Conservation (phyloP, 805 yeast genomes). For the Metschnikowia aberdeeniae region DNA sequence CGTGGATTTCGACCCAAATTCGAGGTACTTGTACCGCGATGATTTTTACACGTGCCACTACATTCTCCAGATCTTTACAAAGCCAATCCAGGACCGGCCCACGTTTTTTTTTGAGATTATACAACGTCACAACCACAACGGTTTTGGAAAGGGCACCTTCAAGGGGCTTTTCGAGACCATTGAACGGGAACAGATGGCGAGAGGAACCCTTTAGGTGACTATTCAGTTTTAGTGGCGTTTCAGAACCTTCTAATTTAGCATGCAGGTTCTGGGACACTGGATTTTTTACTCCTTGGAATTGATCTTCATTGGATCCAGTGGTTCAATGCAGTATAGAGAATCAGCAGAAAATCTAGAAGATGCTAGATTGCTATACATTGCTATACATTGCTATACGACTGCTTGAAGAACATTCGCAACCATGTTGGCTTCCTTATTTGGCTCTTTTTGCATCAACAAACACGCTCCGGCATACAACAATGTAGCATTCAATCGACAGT, state of each 20-base stretch:
- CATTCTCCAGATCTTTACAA: constrained; percentile 73
- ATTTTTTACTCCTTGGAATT: no score
- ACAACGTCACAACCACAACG: constrained; percentile 74
- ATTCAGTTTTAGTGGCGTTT: background rate
- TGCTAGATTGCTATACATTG: no score
- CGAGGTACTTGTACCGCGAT: constrained; percentile 18
- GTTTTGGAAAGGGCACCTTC: constrained; percentile 89
- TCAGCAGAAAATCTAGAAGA: no score
- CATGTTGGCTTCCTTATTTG: no score
- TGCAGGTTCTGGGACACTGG: no score
- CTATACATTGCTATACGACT: no score
- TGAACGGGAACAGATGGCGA: constrained; percentile 65
- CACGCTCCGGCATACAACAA: no score
- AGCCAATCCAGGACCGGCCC: constrained; percentile 74
- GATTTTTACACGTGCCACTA: constrained; percentile 47
- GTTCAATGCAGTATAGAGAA: no score
- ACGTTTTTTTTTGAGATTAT: constrained; percentile 79
- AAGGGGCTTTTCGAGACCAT: constrained; percentile 76
- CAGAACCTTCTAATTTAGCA: background rate
- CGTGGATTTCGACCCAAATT: constrained; percentile 68
- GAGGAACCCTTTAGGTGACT: constrained; percentile 53
- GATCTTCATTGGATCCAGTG: no score
- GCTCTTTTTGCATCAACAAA: no score
- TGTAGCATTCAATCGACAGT: no score
- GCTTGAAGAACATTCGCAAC: no score